phyloP scores from a whole-genome alignment of 2,329 filamentous ascomycete species.

The Fusarium proliferatum region DNA sequence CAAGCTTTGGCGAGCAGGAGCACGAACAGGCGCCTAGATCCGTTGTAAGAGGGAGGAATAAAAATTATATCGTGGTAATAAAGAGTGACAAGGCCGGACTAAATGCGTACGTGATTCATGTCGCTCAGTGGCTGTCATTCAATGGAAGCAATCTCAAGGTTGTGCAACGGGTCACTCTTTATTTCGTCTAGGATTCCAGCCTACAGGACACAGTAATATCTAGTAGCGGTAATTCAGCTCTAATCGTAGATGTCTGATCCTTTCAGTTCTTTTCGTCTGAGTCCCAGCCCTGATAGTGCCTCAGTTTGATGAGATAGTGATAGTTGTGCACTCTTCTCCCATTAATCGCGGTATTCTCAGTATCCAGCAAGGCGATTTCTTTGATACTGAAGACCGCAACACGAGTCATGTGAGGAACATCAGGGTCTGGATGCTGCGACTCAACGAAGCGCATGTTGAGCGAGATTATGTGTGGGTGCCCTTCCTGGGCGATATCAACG shows the following conservation, averaged over 20 bases:
- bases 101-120: constrained; percentile 4
- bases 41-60: background rate
- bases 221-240: background rate
- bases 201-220: constrained; percentile 5
- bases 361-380: background rate
- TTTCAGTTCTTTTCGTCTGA: background rate
- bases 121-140: constrained; percentile 13
- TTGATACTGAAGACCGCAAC: constrained; percentile 30
- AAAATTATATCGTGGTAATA: background rate
- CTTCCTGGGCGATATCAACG: constrained; percentile 26
- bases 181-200: constrained; percentile 12
- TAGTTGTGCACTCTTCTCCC: constrained; percentile 6
- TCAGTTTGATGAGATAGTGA: constrained; percentile 24
- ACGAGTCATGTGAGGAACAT: background rate
- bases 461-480: constrained; percentile 12
- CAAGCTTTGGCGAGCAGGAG: background rate
- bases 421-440: background rate
- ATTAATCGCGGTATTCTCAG: background rate
- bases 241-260: background rate
- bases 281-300: background rate
- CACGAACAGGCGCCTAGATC: constrained; percentile 12
- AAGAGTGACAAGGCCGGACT: constrained; percentile 11
- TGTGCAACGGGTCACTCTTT: constrained; percentile 21
- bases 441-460: constrained; percentile 37
- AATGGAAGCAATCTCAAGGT: constrained; percentile 24